These are phyloP conservation scores for Trichoderma brevicompactum DNA, from an alignment of 2,329 filamentous ascomycete species.

Conservation along the genomic window DNA sequence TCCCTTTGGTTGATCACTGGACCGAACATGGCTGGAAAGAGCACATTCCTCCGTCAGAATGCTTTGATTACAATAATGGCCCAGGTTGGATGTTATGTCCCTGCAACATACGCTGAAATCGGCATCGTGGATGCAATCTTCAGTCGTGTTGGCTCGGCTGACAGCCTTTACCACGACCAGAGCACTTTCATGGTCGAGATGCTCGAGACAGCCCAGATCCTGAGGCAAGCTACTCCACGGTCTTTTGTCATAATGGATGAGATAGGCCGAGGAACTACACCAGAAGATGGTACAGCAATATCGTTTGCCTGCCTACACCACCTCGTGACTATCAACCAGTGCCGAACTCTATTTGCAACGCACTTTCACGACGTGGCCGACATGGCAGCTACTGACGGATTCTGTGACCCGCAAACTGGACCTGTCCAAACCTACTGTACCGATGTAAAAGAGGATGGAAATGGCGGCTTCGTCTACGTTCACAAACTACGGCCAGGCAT, in stretches of 20 bases:
- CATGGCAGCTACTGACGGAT: conserved; percentile 62
- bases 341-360: conserved; percentile 87
- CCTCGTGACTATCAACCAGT: conserved; percentile 75
- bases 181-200: conserved; percentile 99
- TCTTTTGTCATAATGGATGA: conserved; percentile 99
- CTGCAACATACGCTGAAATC: conserved; percentile 81
- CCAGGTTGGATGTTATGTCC: conserved; percentile 91
- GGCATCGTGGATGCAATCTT: conserved; percentile 96
- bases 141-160: conserved; percentile 89
- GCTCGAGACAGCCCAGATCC: conserved; percentile 91
- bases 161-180: conserved; percentile 92
- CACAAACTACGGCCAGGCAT: conserved; percentile 81
- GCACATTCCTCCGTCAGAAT: conserved; percentile 93
- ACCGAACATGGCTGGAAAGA: conserved; percentile 99
- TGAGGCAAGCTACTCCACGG: conserved; percentile 78
- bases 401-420: conserved; percentile 45
- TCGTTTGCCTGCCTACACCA: conserved; percentile 88
- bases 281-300: conserved; percentile 87
- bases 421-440: conserved; percentile 81
- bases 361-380: conserved; percentile 90
- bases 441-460: conserved; percentile 75
- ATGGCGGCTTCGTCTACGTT: conserved; percentile 79
- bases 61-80: conserved; percentile 92
- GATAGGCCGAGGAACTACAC: conserved; percentile 91
- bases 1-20: conserved; percentile 71